A percentile compares a stretch with the other conserved stretches of the same genome.
Evolutionary conservation across 192 early-diverging fungal genomes (phyloP).

Genomic region (Backusella sp.): DNA sequence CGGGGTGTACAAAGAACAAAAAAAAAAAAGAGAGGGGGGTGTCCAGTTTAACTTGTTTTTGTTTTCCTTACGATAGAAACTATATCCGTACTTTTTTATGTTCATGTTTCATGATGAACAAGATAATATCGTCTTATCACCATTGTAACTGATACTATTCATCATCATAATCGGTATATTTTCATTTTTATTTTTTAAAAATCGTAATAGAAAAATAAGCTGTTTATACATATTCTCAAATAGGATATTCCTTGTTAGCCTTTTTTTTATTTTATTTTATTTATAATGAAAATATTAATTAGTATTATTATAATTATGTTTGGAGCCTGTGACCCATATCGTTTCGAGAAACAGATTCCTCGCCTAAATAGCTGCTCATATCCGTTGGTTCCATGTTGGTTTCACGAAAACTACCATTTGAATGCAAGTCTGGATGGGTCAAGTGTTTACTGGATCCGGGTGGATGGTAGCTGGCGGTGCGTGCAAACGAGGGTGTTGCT

Average conservation of each 20-base stretch:
- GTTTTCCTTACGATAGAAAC: background rate
- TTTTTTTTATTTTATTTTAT: background rate
- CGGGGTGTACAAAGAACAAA: background rate
- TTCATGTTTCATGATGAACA: background rate
- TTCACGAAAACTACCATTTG: background rate
- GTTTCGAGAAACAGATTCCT: constrained; percentile 1
- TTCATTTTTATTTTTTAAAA: background rate
- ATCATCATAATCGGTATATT: background rate
- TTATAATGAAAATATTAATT: background rate
- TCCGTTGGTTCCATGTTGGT: background rate
- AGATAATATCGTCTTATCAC: background rate
- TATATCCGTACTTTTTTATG: background rate
- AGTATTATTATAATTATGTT: background rate
- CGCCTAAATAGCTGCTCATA: background rate
- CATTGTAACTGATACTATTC: background rate
- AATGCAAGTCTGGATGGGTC: constrained; percentile 8
- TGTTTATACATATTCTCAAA: background rate
- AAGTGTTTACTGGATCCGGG: background rate
- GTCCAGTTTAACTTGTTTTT: background rate
- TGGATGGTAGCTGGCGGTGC: background rate
- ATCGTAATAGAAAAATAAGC: background rate
- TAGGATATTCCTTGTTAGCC: background rate
- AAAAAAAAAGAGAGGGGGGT: background rate
- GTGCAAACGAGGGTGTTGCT: background rate
- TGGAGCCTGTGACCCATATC: constrained; percentile 6